Evolutionary conservation across 2,329 filamentous ascomycete species (phyloP), one percentile per base, ranked within the genome.

Genomic region (Amphichorda felina): DNA sequence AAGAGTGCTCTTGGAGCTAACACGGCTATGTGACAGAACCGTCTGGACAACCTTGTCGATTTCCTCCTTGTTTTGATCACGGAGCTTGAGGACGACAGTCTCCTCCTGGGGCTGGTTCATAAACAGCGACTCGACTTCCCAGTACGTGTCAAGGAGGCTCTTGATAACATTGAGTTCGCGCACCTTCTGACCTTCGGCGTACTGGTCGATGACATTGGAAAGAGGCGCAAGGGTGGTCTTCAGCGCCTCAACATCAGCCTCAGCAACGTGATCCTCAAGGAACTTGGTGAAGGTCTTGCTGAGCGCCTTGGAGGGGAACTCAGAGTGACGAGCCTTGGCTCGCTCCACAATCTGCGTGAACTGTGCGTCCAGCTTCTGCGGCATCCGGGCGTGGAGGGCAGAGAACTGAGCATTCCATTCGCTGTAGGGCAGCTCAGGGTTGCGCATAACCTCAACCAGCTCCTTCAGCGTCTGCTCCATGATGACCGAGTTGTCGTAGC

Each of bases 391-490:
- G 60, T 96, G 89, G n/a, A 98, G 74, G 16, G 91, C 91, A 33
- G 91, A 94, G 47, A 94, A 91, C 54, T 96, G 87, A 5, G 89
- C 83, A 43, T 82, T 87, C 85, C 89, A 98, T 60, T 98, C 87
- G 57, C 89, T 87, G 55, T 91, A 98, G 2, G 91, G 91, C 43
- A 98, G 72, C 50, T 95, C 88, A 2, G 82, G 78, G 51, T 94
- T 76, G 29, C 89, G 80, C 16, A 98, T 74, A 9, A 98, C 88
- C 40, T 86, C 76, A n/a, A 95, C 79, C 26, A 96, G 69, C 54
- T 91, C 84, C 60, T 84, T 86, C 16, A 98, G 68, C 2, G 87
- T 91, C 40, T 76, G 61, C 35, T 76, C 73, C 89, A 98, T 94
- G 59, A 96, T 87, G 46, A 95, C 81, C 46, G 94, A 89, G 71